phyloP scores from a whole-genome alignment of 23 red algal species.

The Gracilaria domingensis region DNA sequence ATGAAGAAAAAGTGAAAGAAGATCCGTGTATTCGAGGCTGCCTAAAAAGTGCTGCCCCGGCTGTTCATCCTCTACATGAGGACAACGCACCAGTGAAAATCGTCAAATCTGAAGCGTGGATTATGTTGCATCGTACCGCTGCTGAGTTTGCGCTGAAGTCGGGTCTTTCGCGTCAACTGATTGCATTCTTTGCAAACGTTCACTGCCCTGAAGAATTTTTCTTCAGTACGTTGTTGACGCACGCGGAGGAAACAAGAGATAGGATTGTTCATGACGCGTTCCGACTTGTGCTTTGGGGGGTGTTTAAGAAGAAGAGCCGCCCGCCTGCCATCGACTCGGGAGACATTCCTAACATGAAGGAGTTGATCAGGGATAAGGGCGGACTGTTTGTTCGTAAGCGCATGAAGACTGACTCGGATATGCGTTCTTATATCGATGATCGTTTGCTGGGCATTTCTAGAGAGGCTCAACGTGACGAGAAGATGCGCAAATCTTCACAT shows the following conservation, averaged over 20 bases:
- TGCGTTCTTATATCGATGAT: background rate
- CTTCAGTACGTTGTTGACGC: conserved; percentile 54
- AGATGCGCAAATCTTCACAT: background rate
- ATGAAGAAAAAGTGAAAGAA: background rate
- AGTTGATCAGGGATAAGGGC: background rate
- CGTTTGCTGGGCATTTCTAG: background rate
- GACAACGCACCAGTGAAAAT: background rate
- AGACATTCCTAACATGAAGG: conserved; percentile 20
- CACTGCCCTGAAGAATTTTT: conserved; percentile 51
- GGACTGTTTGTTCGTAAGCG: conserved; percentile 15
- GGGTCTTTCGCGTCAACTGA: background rate
- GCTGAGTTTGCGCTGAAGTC: conserved; percentile 23
- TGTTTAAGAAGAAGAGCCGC: background rate
- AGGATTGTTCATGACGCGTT: conserved; percentile 47
- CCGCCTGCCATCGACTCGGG: conserved; percentile 19
- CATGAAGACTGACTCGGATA: conserved; percentile 10
- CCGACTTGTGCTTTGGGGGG: conserved; percentile 55
- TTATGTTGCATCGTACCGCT: conserved; percentile 61
- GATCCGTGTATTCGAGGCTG: background rate
- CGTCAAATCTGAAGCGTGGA: conserved; percentile 77
- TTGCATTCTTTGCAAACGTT: conserved; percentile 40
- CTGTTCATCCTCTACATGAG: background rate
- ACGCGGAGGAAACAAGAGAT: conserved; percentile 5
- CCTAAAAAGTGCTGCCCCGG: background rate
- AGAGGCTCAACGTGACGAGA: background rate